Evolutionary conservation across 306 rosid species (phyloP), one percentile per base, ranked within the genome.

Genomic region (Trifolium dubium): DNA sequence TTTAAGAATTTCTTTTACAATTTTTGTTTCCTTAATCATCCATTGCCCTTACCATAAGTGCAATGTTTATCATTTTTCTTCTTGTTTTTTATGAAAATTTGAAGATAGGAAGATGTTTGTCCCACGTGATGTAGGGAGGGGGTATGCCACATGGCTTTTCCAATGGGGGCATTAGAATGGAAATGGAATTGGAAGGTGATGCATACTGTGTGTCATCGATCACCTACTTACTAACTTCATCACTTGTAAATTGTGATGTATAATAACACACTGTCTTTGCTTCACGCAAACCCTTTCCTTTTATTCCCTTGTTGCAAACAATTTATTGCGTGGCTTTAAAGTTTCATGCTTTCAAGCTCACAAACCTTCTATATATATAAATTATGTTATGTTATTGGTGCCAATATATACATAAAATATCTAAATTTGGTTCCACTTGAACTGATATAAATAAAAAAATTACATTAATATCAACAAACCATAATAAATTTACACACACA

Each of bases 211-310:
- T 37, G 40, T 37, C 40, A 37, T 37, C 3, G 28, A 77, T 85
- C 86, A 79, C 84, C 82, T 75, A 54, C 81, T 64, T 65, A 41
- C 69, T 64, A 64, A 64, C 69, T 43, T 37, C 58, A 67, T 65
- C 54, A 18, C 69, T 37, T 17, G 40, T 37, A 6, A 6, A 17
- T 17, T 64, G 35, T 63, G 15, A 50, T 40, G 44, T 60, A 34
- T 32, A 2, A 14, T 8, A 23, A 14, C n/a, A 39, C 80, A 80
- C 67, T 78, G 53, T 85, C 80, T 81, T 90, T 93, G 97, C 98
- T 93, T 93, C 92, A 93, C 97, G 98, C 97, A 90, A 90, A 71
- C 89, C 75, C 83, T 79, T 54, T 34, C 63, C 59, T 19, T 58
- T 70, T 23, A 54, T 11, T 70, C 72, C 53, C 56, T 30, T 68